Evolutionary conservation across 345 rosid species (phyloP), one percentile per base, ranked within the genome.

Genomic region (Aethionema arabicum): DNA sequence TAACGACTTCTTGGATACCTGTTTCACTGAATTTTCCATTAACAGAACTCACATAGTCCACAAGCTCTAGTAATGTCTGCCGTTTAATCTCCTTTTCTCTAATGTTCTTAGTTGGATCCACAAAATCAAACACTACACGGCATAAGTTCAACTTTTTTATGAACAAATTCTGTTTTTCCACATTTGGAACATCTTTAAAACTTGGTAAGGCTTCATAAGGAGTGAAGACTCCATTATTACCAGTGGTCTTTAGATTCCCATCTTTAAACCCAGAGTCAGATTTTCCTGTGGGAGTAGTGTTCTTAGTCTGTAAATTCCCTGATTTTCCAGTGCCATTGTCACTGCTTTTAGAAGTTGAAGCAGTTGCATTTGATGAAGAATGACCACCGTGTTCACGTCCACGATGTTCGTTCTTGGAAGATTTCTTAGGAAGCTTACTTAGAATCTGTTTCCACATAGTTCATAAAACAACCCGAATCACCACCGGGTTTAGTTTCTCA

Each of bases 361-460:
- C 76, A 61, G 65, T 47, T 15, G 67, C 72, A 67, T 49, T 76
- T 48, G 79, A 66, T 31, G 67, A 56, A 47, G 76, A 56, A 10
- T 66, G 74, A 41, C 82, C 78, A 60, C 85, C 78, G 65, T 77
- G 73, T 12, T 81, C 91, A 64, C 87, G 80, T 45, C 74, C 69
- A 73, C 67, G 75, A 59, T 76, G 86, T 54, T 78, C 70, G 0
- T 81, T 74, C 74, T 82, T 88, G 3, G 91, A 84, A 11, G 89
- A 86, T 81, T 91, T 91, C 46, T 83, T 80, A 0, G 98, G 98
- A 74, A 91, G 85, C 88, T 85, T 88, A 44, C 82, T 80, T 7
- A 91, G 78, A 70, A 91, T 80, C 76, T 88, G 90, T 62, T 80
- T 88, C 74, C 90, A 65, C 98, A 91, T 88, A 61, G 47, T 74